Evolutionary conservation across 805 yeast species (phyloP), one percentile per base, ranked within the genome.

Genomic region (Yueomyces sinensis): DNA sequence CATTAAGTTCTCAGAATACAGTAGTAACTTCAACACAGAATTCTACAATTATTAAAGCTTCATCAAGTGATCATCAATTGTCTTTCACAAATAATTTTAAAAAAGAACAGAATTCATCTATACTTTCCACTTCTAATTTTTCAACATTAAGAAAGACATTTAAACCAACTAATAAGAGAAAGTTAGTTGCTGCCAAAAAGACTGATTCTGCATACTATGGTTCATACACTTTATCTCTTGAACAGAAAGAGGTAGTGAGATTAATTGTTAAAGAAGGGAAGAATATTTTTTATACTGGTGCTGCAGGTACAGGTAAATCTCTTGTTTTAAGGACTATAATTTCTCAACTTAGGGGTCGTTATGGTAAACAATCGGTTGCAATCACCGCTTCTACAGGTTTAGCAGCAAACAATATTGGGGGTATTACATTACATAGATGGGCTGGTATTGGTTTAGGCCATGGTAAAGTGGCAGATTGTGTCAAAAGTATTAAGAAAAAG

Each of bases 381-480:
- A 74, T 91, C 4, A 84, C 97, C 0, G 98, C 98, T 0, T 82
- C 95, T 0, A 91, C 98, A 0, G 98, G 98, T 1, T 62, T 91
- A 41, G 98, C 98, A 0, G 98, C 96, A 0, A 79, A 84, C 29
- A 84, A 86, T 47, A 81, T 91, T 45, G 94, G 93, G 2, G 98
- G 98, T 17, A 72, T 70, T 22, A 91, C 98, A 0, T 63, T 91
- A 20, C 94, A 89, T 54, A 67, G 81, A 47, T 84, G 77, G 60
- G 72, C 94, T 0, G 93, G 94, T 1, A 71, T 86, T 35, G 97
- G 97, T 0, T 55, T 86, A 1, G 95, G 91, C 2, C 59, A 58
- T 31, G 82, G 69, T 6, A 45, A 64, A 2, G 68, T 59, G 0
- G 60, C 59, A 0, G 54, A 56, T 13, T 53, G 83, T 30, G 62